Percentiles rank a stretch among this genome's conserved stretches.
phyloP scores from a whole-genome alignment of 331 rosid genomes.

The Dryas integrifolia region DNA sequence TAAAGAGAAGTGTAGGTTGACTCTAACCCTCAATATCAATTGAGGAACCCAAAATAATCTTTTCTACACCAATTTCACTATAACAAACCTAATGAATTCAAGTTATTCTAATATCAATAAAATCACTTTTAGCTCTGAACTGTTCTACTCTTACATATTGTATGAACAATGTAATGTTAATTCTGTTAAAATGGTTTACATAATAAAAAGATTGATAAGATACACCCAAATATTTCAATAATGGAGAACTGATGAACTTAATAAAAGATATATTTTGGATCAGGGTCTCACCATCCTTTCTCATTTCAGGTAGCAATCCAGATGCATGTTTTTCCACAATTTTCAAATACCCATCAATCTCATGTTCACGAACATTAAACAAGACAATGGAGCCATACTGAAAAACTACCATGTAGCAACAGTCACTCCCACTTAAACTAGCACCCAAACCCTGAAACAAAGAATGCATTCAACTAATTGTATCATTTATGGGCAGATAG shows the following conservation, averaged over 20 bases:
- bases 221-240: not conserved
- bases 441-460: constrained; percentile 59
- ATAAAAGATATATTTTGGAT: not conserved
- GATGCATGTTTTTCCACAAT: constrained; percentile 76
- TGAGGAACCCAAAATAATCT: not conserved
- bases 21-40: no score
- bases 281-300: constrained; percentile 78
- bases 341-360: constrained; percentile 70
- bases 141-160: not conserved
- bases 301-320: constrained; percentile 90
- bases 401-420: constrained; percentile 85
- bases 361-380: constrained; percentile 74
- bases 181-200: not conserved
- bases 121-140: not conserved
- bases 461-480: constrained; percentile 21
- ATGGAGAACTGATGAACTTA: not conserved
- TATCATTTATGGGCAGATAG: not conserved
- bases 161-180: not conserved
- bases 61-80: no score
- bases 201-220: not conserved
- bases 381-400: constrained; percentile 93
- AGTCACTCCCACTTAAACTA: constrained; percentile 64
- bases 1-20: no score
- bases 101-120: not conserved
- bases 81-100: no score